Base-by-base conservation (phyloP, 495 filamentous ascomycete genomes). In the Talaromyces nanjingensis region DNA sequence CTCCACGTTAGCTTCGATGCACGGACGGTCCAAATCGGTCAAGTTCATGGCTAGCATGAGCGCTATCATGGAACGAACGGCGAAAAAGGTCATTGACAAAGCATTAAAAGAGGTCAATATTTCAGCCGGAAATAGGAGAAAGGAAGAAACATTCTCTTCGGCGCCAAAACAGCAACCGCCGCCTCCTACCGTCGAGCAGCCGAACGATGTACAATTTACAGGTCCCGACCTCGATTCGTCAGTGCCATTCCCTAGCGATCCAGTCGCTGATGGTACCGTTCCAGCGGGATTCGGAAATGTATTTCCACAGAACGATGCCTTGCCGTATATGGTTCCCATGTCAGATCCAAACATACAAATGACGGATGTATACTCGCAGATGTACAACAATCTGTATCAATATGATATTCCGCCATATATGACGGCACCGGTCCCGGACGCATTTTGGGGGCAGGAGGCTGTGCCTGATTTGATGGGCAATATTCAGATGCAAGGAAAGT, bases 1-100 rank as follows among this genome's bases (percentile, higher is more conserved):
- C 29, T 86, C 85, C 39, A 84, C 86, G 37, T 88, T 97, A 59
- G 82, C 86, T 16, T 78, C 82, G 3, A 67, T 65, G 54, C 86
- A 88, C 54, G 83, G 85, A 47, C 85, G 90, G 65, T 89, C 87
- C 52, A 89, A 86, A 52, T 89, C 89, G 57, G 90, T 96, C 31
- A 87, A 88, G 63, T 89, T 94, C 66, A 98, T 98, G 92, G 81
- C 96, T 22, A 84, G 83, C 62, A 89, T 98, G 58, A 93, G 90
- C 77, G 83, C 89, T 16, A 92, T 93, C 66, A 96, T 98, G 66
- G 91, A 97, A 68, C 86, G 93, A 52, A 93, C 97, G 65, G 92
- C 93, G 61, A 89, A 87, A 67, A 79, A 89, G 6, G 91, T 94
- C 42, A 82, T 97, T 60, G 93, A 97, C 31, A 92, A 89, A 73